Conservation (phyloP, 192 early-diverging fungal species). For the Coemansia sp. region DNA sequence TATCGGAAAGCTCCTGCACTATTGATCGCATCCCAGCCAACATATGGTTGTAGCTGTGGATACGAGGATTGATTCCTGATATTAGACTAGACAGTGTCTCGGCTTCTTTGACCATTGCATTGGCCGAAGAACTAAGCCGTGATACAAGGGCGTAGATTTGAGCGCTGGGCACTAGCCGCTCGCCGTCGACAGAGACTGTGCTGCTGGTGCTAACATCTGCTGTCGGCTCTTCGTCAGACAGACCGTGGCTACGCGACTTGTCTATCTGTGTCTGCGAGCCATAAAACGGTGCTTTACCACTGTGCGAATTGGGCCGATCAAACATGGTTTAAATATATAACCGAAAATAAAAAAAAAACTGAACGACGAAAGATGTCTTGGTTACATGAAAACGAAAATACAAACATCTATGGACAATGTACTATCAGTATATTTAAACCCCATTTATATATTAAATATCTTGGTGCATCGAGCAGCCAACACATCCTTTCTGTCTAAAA, state of each 20-base stretch:
- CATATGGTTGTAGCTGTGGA: constrained; percentile 25
- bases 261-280: background rate
- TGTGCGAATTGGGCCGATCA: background rate
- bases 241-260: background rate
- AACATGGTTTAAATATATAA: background rate
- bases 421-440: too few relatives aligned
- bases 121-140: background rate
- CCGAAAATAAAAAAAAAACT: too few relatives aligned
- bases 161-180: background rate
- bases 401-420: too few relatives aligned
- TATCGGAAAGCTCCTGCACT: constrained; percentile 2
- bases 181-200: constrained; percentile 1
- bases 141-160: constrained; percentile 2
- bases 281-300: background rate
- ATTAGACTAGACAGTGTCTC: constrained; percentile 17
- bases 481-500: too few relatives aligned
- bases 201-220: background rate
- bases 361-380: too few relatives aligned
- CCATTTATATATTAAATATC: too few relatives aligned
- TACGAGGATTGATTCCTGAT: constrained; percentile 15
- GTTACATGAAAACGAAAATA: too few relatives aligned
- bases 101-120: constrained; percentile 19
- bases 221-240: background rate
- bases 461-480: too few relatives aligned
- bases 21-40: constrained; percentile 12